Conservation (phyloP, 768 basidiomycete species). For the Coprinopsis sp. region DNA sequence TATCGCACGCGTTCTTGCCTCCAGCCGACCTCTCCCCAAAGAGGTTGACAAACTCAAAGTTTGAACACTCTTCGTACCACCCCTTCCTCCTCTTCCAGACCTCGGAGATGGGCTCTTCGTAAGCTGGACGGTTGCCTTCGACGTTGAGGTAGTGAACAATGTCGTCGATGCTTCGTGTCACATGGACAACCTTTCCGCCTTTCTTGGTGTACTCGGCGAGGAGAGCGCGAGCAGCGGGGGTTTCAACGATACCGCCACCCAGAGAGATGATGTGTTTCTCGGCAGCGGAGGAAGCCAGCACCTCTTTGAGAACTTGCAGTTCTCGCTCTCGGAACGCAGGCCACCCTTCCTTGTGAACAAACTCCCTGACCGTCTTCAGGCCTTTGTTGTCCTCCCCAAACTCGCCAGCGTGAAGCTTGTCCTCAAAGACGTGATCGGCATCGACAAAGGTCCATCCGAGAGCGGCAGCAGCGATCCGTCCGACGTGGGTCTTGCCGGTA, state of each 20-base stretch:
- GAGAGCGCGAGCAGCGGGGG: constrained; percentile 63
- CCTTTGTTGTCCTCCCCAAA: no score
- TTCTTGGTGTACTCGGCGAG: constrained; percentile 59
- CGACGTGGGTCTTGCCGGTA: constrained; percentile 89
- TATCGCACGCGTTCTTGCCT: background rate
- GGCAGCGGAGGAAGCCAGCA: constrained; percentile 48
- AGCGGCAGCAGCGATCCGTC: constrained; percentile 66
- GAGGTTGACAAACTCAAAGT: constrained; percentile 79
- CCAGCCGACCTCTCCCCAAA: constrained; percentile 33
- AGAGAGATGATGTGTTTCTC: constrained; percentile 77
- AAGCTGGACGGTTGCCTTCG: constrained; percentile 79
- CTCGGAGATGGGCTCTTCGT: constrained; percentile 80
- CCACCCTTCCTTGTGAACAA: constrained; percentile 85
- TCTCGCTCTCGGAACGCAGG: constrained; percentile 84
- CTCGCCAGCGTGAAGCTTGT: constrained; percentile 51
- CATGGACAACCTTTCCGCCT: constrained; percentile 76
- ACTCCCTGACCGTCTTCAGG: constrained; percentile 75
- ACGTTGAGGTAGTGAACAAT: constrained; percentile 75
- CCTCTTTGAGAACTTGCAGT: constrained; percentile 57
- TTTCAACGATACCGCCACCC: constrained; percentile 94
- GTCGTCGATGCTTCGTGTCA: constrained; percentile 75
- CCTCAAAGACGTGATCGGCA: constrained; percentile 76
- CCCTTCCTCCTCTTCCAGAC: constrained; percentile 81
- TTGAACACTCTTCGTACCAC: constrained; percentile 82
- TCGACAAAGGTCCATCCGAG: constrained; percentile 75